These are phyloP conservation scores for Salix suchowensis DNA, from an alignment of 345 rosid species.

Conservation along the genomic window DNA sequence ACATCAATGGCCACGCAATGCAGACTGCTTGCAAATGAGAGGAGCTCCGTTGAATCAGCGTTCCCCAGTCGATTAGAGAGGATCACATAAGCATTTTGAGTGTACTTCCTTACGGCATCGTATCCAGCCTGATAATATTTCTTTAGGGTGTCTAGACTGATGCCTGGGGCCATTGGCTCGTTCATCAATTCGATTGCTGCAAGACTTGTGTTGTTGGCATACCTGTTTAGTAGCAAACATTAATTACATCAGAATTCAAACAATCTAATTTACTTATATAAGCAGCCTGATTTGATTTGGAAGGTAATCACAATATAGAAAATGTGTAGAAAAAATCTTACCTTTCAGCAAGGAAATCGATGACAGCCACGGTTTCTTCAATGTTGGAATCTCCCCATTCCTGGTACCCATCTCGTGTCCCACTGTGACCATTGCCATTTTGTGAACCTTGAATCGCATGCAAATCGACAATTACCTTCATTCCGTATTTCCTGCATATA, in stretches of 20 bases:
- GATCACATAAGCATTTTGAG: constrained; percentile 25
- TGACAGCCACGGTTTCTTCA: constrained; percentile 28
- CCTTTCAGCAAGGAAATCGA: constrained; percentile 37
- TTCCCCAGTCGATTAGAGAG: constrained; percentile 31
- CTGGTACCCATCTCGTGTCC: constrained; percentile 34
- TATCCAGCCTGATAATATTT: constrained; percentile 33
- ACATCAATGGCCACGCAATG: constrained; percentile 34
- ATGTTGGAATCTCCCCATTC: constrained; percentile 40
- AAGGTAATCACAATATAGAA: no score
- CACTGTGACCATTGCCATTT: constrained; percentile 34
- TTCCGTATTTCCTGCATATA: constrained; percentile 20
- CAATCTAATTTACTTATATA: neutral
- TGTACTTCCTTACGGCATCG: constrained; percentile 35
- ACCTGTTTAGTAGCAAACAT: neutral
- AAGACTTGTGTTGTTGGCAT: constrained; percentile 1
- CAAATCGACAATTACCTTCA: constrained; percentile 34
- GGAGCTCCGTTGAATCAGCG: constrained; percentile 23
- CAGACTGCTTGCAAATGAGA: constrained; percentile 19
- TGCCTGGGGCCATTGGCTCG: constrained; percentile 32
- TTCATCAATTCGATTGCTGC: constrained; percentile 40
- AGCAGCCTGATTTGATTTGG: neutral
- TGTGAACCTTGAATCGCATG: constrained; percentile 32
- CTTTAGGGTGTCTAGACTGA: constrained; percentile 17
- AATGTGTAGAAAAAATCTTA: neutral
- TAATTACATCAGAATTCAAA: neutral